phyloP scores from a whole-genome alignment of 1,139 yeast species.

The Pichiaceae sp. region DNA sequence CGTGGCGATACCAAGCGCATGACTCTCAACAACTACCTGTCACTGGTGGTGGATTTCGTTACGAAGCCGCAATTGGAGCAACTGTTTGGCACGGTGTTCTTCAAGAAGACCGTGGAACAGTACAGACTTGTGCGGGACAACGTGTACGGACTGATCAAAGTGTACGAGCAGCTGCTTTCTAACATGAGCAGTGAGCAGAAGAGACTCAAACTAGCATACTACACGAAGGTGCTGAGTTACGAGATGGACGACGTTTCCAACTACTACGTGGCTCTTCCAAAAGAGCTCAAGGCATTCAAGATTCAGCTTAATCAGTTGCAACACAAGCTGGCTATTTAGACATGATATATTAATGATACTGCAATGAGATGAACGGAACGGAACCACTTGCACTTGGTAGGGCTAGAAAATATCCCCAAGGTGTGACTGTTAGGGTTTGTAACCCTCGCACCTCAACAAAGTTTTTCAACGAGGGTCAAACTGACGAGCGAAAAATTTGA shows the following conservation, averaged over 20 bases:
- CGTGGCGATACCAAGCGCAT: constrained; percentile 6
- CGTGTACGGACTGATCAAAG: constrained; percentile 24
- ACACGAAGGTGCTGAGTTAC: constrained; percentile 17
- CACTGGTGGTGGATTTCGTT: constrained; percentile 19
- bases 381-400: too few species aligned
- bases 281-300: constrained; percentile 20
- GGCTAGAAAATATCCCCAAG: too few species aligned
- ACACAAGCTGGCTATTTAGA: neutral
- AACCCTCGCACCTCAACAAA: neutral
- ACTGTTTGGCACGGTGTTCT: constrained; percentile 15
- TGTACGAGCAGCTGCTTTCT: constrained; percentile 9
- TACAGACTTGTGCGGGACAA: constrained; percentile 24
- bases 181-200: constrained; percentile 1
- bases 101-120: constrained; percentile 21
- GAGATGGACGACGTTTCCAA: constrained; percentile 26
- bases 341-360: too few species aligned
- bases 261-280: constrained; percentile 24
- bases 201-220: constrained; percentile 18
- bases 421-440: neutral
- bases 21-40: constrained; percentile 20
- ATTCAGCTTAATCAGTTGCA: neutral
- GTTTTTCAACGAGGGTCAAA: neutral
- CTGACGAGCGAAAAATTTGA: neutral
- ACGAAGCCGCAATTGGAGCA: constrained; percentile 8
- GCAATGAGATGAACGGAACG: neutral